Evolutionary conservation across 2,329 filamentous ascomycete genomes (phyloP).

Genomic region (Xylaria digitata): DNA sequence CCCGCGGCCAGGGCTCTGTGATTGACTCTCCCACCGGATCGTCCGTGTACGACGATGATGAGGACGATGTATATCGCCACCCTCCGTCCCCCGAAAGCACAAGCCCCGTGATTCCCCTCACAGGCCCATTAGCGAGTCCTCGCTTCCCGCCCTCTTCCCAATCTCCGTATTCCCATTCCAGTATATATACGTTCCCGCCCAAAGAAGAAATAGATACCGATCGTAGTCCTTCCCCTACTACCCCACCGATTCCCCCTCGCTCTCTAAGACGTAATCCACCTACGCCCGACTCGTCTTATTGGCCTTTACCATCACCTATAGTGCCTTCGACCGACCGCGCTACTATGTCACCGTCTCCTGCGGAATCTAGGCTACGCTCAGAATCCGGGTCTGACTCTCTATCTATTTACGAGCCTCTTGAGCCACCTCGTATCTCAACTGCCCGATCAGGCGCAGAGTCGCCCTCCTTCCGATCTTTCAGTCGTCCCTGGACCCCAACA

Average conservation of each 20-base stretch:
- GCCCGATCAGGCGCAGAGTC: slow-evolving; percentile 43
- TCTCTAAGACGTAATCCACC: slow-evolving; percentile 32
- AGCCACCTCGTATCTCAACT: slow-evolving; percentile 35
- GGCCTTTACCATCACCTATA: slow-evolving; percentile 38
- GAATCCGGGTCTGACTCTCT: slow-evolving; percentile 29
- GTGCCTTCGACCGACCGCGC: slow-evolving; percentile 33
- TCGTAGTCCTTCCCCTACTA: slow-evolving; percentile 18
- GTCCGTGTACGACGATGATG: slow-evolving; percentile 39
- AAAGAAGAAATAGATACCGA: slow-evolving; percentile 29
- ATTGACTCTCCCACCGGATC: slow-evolving; percentile 38
- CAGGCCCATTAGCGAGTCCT: slow-evolving; percentile 45
- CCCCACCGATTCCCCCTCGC: slow-evolving; percentile 32
- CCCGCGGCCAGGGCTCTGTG: background rate
- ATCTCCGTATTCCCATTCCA: slow-evolving; percentile 17
- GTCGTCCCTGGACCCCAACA: slow-evolving; percentile 40
- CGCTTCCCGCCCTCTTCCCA: slow-evolving; percentile 37
- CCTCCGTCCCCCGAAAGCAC: slow-evolving; percentile 44
- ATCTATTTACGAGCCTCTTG: slow-evolving; percentile 24
- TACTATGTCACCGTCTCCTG: slow-evolving; percentile 26
- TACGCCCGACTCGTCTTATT: slow-evolving; percentile 36
- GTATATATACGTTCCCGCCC: slow-evolving; percentile 21
- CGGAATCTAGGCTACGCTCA: slow-evolving; percentile 27
- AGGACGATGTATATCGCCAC: slow-evolving; percentile 32
- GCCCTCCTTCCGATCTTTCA: slow-evolving; percentile 44
- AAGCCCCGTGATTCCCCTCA: slow-evolving; percentile 45